Evolutionary conservation across 2,329 filamentous ascomycete genomes (phyloP).

Genomic region (Fusarium aywerte): DNA sequence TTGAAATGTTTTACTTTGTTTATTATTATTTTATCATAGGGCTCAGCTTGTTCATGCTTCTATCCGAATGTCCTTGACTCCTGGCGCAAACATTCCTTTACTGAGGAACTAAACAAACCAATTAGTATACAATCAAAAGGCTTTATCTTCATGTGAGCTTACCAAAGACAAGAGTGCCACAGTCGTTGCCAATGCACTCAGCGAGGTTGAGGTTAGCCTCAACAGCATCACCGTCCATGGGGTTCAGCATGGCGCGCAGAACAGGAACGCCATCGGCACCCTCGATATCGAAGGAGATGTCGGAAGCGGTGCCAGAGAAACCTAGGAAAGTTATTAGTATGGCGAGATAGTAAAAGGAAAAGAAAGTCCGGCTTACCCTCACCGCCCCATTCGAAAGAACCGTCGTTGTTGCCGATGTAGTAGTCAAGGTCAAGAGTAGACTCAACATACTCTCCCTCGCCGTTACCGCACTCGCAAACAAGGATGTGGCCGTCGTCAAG

Average conservation of each 20-base stretch:
- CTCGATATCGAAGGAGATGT: conserved; percentile 62
- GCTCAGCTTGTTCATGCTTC: not conserved
- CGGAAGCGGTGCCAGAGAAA: conserved; percentile 59
- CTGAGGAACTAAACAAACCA: not conserved
- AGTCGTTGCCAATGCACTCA: conserved; percentile 64
- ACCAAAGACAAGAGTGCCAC: conserved; percentile 53
- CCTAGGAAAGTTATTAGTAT: conserved; percentile 29
- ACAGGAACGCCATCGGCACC: conserved; percentile 61
- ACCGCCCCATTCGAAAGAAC: conserved; percentile 59
- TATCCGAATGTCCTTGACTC: not conserved
- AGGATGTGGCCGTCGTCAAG: conserved; percentile 64
- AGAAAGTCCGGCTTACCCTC: conserved; percentile 30
- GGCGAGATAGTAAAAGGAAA: no score
- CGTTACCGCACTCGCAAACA: conserved; percentile 53
- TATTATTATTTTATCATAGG: not conserved
- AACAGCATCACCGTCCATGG: conserved; percentile 55
- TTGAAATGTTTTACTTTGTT: conserved; percentile 15
- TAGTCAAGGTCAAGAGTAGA: conserved; percentile 61
- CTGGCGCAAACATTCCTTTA: not conserved
- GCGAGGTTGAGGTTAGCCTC: conserved; percentile 64
- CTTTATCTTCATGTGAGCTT: not conserved
- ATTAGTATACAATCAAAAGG: not conserved
- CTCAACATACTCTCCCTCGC: conserved; percentile 57
- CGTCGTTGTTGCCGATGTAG: conserved; percentile 63
- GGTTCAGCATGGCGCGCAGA: conserved; percentile 61